Conservation (phyloP, 495 filamentous ascomycete species). For the Hypoxylon fuscum region DNA sequence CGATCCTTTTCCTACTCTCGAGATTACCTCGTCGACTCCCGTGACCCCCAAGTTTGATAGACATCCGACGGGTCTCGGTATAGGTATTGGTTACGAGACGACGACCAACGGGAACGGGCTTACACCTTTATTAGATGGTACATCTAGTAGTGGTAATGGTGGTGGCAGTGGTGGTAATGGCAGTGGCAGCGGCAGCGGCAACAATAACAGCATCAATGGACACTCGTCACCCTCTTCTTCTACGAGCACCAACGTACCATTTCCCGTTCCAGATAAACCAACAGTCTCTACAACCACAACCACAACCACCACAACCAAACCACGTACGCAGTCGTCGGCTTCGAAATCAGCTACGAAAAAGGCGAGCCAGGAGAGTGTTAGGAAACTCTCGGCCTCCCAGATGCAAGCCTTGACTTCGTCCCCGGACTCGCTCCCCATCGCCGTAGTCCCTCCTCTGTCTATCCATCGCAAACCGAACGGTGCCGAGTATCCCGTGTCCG, state of each 20-base stretch:
- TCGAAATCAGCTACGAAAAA: conserved; percentile 44
- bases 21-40: conserved; percentile 32
- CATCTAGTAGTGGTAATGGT: conserved; percentile 3
- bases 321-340: conserved; percentile 35
- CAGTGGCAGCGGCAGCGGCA: too few relatives aligned
- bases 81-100: not conserved
- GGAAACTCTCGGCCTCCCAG: conserved; percentile 66
- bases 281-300: conserved; percentile 6
- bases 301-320: conserved; percentile 23
- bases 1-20: conserved; percentile 43
- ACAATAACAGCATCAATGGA: conserved; percentile 19
- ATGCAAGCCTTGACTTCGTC: conserved; percentile 63
- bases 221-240: conserved; percentile 15
- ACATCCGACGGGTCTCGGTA: not conserved
- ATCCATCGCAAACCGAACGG: conserved; percentile 40
- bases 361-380: conserved; percentile 50
- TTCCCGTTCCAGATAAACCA: conserved; percentile 9
- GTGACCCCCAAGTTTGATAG: conserved; percentile 17
- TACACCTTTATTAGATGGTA: conserved; percentile 3
- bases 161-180: not conserved
- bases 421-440: conserved; percentile 59
- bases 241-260: not conserved
- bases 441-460: conserved; percentile 39
- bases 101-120: conserved; percentile 5
- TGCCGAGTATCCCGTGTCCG: conserved; percentile 47